phyloP scores from a whole-genome alignment of 257 asterid species.

The Ligustrum vulgare region DNA sequence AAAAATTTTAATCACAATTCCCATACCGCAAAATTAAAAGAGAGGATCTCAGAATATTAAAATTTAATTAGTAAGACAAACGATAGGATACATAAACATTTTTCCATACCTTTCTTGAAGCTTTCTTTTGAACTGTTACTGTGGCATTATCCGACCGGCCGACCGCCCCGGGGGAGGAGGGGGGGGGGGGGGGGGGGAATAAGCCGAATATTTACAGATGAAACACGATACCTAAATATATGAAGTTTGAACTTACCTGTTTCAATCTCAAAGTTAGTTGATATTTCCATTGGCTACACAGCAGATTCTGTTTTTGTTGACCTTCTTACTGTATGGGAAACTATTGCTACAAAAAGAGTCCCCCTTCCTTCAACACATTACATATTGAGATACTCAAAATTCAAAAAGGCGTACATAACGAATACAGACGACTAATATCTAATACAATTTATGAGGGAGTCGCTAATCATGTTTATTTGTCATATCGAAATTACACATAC shows the following conservation, averaged over 20 bases:
- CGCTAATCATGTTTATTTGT: too few species aligned
- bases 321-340: constrained; percentile 35
- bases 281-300: constrained; percentile 57
- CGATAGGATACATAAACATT: background rate
- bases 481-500: too few species aligned
- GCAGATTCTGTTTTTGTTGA: constrained; percentile 44
- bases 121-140: constrained; percentile 69
- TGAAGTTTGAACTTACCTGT: constrained; percentile 45
- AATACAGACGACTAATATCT: background rate
- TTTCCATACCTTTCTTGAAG: constrained; percentile 58
- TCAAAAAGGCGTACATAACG: background rate
- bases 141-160: constrained; percentile 48
- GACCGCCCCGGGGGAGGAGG: too few species aligned
- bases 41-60: too few species aligned
- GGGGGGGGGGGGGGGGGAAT: too few species aligned
- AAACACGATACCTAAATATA: background rate
- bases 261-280: constrained; percentile 41
- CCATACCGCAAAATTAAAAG: constrained; percentile 1
- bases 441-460: too few species aligned
- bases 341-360: background rate
- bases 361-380: background rate
- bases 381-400: background rate
- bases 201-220: background rate
- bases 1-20: too few species aligned
- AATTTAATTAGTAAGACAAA: background rate